Evolutionary conservation across 805 yeast species (phyloP), one percentile per base, ranked within the genome.

Genomic region (Diddensiella transvaalensis): DNA sequence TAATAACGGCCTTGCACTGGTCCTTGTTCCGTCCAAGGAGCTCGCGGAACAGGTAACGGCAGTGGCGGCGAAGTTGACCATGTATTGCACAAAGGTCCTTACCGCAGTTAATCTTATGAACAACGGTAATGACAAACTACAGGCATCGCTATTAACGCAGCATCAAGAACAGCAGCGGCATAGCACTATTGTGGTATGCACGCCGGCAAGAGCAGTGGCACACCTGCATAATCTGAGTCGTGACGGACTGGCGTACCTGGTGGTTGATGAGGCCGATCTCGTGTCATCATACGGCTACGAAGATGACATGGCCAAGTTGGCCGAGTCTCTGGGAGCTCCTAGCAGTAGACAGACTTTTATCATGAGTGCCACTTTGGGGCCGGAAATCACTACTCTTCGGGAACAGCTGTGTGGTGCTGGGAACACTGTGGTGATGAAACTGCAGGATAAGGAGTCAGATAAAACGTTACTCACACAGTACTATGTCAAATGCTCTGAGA

Each of bases 351-450:
- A 93, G 69, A 83, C 93, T 2, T 93, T 88, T 68, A 71, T 93
- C 57, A 93, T 93, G 98, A 86, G 96, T 67, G 99, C 99, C 2
- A 93, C 99, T 2, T 71, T 93, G 50, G 86, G 82, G 61, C 95
- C 87, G 39, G 97, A 91, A 53, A 79, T 91, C 54, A 80, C 86
- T 51, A 79, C 77, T 40, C 69, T 93, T 58, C 91, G 91, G 66
- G 66, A 71, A 44, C 78, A 78, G 60, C 90, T 85, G 66, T 91
- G 97, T 67, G 80, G 87, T 48, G 76, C 73, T 50, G 21, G 19
- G 5, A 30, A 26, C 15, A 13, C 33, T 22, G 96, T 95, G 1
- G 77, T 87, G 21, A 71, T 93, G 55, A 85, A 83, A 60, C 74
- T 91, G 33, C 83, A 85, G 57, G 93, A 87, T 58, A 88, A 83